A percentile compares a stretch with the other conserved stretches of the same genome.
These are phyloP conservation scores for Penicillium salamii DNA, from an alignment of 495 filamentous ascomycete species.

Conservation along the genomic window DNA sequence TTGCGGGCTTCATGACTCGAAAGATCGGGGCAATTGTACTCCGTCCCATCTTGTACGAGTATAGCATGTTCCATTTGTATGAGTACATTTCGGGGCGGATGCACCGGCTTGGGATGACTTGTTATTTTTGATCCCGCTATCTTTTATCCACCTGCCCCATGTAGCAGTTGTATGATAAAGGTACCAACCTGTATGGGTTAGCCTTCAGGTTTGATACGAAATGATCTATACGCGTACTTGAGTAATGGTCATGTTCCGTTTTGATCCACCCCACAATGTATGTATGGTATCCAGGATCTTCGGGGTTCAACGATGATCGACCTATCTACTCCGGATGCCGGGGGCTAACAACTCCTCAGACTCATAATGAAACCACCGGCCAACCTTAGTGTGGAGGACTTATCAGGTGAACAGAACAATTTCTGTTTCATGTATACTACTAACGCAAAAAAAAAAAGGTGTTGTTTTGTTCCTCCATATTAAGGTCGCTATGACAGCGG, in stretches of 20 bases:
- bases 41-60: background rate
- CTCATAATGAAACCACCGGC: background rate
- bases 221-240: background rate
- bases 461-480: too few species aligned
- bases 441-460: too few species aligned
- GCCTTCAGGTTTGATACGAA: background rate
- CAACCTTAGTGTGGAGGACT: background rate
- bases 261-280: background rate
- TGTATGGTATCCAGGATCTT: background rate
- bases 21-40: background rate
- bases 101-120: background rate
- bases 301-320: background rate
- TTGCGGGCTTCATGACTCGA: too few species aligned
- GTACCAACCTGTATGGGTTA: background rate
- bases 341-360: background rate
- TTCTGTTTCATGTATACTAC: too few species aligned
- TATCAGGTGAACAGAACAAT: too few species aligned
- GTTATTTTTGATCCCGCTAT: too few species aligned
- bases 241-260: background rate
- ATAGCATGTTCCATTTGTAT: background rate
- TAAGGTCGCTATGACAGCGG: too few species aligned
- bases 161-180: background rate
- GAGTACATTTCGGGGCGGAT: background rate
- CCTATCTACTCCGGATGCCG: background rate
- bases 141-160: constrained; percentile 4